Percentiles rank a stretch among this genome's conserved stretches.
Evolutionary conservation across 371 early-diverging fungal genomes (phyloP).

Genomic region (Agmasoma carcini): DNA sequence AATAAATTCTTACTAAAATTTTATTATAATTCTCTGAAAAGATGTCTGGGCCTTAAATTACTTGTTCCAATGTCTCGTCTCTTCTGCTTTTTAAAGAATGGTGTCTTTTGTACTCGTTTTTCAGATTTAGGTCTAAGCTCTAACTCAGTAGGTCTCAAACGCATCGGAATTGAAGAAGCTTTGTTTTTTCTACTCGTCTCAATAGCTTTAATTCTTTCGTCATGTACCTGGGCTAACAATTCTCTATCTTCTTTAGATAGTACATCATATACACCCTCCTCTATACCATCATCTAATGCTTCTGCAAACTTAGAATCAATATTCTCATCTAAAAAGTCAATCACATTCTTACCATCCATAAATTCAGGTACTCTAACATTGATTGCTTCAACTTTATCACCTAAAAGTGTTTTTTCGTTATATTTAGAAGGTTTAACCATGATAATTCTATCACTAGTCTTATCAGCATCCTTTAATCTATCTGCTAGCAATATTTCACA

Average conservation of each 20-base stretch:
- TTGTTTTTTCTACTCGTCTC: constrained; percentile 19
- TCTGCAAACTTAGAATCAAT: constrained; percentile 76
- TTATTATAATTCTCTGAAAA: too few relatives aligned
- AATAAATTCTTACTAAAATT: too few relatives aligned
- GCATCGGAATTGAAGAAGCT: not conserved
- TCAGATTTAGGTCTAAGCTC: too few relatives aligned
- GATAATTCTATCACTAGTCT: constrained; percentile 20
- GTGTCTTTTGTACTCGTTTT: too few relatives aligned
- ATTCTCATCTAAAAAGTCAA: constrained; percentile 83
- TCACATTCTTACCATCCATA: constrained; percentile 94
- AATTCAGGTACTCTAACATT: constrained; percentile 95
- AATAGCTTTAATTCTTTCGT: constrained; percentile 27
- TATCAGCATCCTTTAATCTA: constrained; percentile 46
- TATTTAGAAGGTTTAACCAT: constrained; percentile 53
- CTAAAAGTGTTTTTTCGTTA: constrained; percentile 6
- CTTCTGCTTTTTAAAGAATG: too few relatives aligned
- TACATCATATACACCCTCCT: constrained; percentile 42
- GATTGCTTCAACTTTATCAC: constrained; percentile 65
- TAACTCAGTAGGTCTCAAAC: too few relatives aligned
- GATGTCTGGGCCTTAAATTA: too few relatives aligned
- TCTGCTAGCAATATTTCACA: constrained; percentile 51
- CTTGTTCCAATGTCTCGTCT: too few relatives aligned
- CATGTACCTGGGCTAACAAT: constrained; percentile 34
- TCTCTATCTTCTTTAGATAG: constrained; percentile 39
- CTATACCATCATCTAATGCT: constrained; percentile 68